phyloP scores from a whole-genome alignment of 176 grass and related monocot genomes.

The Neostapfia colusana region DNA sequence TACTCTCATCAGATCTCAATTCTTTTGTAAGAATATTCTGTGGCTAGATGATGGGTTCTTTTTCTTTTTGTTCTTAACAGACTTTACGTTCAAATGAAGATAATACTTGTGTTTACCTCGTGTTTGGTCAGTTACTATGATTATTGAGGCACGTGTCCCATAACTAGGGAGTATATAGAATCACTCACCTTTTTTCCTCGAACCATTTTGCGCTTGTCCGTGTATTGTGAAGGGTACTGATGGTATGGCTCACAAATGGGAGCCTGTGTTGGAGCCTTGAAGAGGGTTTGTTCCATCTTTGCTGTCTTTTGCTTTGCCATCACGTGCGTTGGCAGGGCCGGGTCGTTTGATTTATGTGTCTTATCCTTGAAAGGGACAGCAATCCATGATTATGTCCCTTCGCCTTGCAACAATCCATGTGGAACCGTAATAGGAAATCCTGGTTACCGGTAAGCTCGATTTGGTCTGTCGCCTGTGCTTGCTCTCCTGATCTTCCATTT shows the following conservation, averaged over 20 bases:
- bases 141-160: constrained; percentile 19
- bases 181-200: too few relatives aligned
- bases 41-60: constrained; percentile 22
- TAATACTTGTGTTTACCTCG: constrained; percentile 42
- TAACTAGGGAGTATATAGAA: neutral
- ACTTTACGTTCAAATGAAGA: constrained; percentile 56
- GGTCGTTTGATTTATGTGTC: constrained; percentile 31
- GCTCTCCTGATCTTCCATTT: constrained; percentile 36
- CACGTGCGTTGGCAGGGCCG: constrained; percentile 44
- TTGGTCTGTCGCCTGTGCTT: constrained; percentile 24
- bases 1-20: constrained; percentile 54
- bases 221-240: neutral
- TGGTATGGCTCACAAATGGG: constrained; percentile 26
- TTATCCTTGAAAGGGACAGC: constrained; percentile 41
- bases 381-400: constrained; percentile 39
- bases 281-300: constrained; percentile 16
- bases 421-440: constrained; percentile 38
- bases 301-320: constrained; percentile 17
- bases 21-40: constrained; percentile 63
- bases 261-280: constrained; percentile 3
- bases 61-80: constrained; percentile 32
- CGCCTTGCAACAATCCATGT: constrained; percentile 40
- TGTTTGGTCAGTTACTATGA: constrained; percentile 35
- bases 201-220: neutral
- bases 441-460: neutral